Evolutionary conservation across 345 rosid species (phyloP).

Genomic region (Gossypium thurberi): DNA sequence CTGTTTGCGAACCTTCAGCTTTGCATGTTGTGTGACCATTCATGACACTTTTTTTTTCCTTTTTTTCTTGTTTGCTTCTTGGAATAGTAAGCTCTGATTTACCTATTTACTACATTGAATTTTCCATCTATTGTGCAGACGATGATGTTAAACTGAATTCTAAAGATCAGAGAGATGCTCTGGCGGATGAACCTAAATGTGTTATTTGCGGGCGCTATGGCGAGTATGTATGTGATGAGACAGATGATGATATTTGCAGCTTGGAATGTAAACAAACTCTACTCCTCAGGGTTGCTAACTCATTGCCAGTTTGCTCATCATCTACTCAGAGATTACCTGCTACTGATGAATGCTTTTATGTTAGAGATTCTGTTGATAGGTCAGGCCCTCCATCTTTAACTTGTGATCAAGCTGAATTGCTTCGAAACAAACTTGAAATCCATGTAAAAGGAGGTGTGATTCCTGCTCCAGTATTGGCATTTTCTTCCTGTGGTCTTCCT

Average conservation of each 20-base stretch:
- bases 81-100: not conserved
- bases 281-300: constrained; percentile 25
- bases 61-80: not conserved
- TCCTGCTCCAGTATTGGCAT: constrained; percentile 60
- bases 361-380: constrained; percentile 36
- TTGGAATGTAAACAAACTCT: constrained; percentile 69
- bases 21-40: not conserved
- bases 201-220: constrained; percentile 78
- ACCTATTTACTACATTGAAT: not conserved
- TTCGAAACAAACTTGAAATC: constrained; percentile 72
- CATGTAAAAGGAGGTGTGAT: constrained; percentile 44
- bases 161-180: constrained; percentile 65
- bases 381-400: constrained; percentile 23
- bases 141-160: constrained; percentile 52
- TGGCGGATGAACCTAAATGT: constrained; percentile 66
- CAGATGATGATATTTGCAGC: constrained; percentile 86
- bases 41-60: not conserved
- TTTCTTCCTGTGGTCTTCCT: constrained; percentile 55
- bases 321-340: constrained; percentile 38
- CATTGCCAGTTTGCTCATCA: constrained; percentile 14
- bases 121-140: constrained; percentile 13
- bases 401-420: constrained; percentile 34
- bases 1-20: not conserved
- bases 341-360: constrained; percentile 75
- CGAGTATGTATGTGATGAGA: constrained; percentile 78